These are phyloP conservation scores for Amoeboaphelidium occidentale DNA, from an alignment of 371 early-diverging fungal species.

Conservation along the genomic window DNA sequence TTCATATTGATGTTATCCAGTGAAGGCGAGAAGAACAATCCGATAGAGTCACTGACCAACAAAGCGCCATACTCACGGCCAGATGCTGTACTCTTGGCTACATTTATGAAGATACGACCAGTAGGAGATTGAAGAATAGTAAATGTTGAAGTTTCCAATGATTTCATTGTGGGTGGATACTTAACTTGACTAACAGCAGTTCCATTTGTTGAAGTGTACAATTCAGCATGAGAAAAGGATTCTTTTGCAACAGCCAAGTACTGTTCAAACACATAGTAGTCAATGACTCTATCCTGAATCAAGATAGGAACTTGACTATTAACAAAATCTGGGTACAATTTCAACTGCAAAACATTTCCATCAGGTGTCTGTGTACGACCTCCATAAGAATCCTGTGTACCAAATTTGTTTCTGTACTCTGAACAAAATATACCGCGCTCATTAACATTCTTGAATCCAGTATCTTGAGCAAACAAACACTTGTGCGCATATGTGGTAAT, in stretches of 20 bases:
- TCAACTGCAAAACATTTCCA: background rate
- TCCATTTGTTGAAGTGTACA: background rate
- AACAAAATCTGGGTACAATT: background rate
- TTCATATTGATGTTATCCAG: slow-evolving; percentile 55
- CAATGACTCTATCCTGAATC: background rate
- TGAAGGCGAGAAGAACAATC: slow-evolving; percentile 52
- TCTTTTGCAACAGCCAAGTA: background rate
- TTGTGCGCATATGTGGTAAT: background rate
- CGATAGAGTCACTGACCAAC: slow-evolving; percentile 64
- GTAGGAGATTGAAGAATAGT: slow-evolving; percentile 49
- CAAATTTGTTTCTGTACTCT: background rate
- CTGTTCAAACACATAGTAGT: background rate
- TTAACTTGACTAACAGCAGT: background rate
- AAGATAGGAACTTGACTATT: background rate
- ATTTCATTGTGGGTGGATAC: background rate
- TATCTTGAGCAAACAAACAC: background rate
- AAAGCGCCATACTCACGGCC: slow-evolving; percentile 31
- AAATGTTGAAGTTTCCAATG: slow-evolving; percentile 26
- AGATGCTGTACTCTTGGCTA: slow-evolving; percentile 13
- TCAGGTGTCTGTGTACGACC: background rate
- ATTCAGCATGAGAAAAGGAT: background rate
- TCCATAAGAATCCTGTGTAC: background rate
- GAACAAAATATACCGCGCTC: background rate
- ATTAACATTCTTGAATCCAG: background rate
- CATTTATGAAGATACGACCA: slow-evolving; percentile 35